Percentiles rank a stretch among this genome's conserved stretches.
Evolutionary conservation across 441 rosid species (phyloP).

Genomic region (Capsella rubella): DNA sequence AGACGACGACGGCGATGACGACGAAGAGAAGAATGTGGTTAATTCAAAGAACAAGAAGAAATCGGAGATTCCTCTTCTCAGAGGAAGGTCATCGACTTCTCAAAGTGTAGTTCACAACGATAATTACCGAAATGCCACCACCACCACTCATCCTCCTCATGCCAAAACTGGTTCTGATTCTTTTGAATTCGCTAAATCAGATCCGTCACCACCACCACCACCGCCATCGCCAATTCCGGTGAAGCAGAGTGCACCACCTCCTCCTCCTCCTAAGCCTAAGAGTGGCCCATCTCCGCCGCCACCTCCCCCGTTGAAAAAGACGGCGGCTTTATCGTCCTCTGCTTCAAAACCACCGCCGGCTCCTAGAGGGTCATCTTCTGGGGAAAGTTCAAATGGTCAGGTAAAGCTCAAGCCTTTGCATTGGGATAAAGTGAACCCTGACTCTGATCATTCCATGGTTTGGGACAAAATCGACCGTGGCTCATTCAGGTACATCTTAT

Average conservation of each 20-base stretch:
- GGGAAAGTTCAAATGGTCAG: slow-evolving; percentile 50
- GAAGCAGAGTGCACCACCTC: slow-evolving; percentile 43
- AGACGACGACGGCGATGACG: slow-evolving; percentile 42
- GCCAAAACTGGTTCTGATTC: slow-evolving; percentile 4
- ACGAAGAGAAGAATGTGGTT: slow-evolving; percentile 36
- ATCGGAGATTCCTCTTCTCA: slow-evolving; percentile 67
- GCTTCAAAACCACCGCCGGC: slow-evolving; percentile 49
- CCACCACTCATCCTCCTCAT: slow-evolving; percentile 32
- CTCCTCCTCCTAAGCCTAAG: slow-evolving; percentile 47
- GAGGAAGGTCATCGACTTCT: slow-evolving; percentile 73
- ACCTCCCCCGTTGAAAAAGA: slow-evolving; percentile 51
- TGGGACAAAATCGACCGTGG: slow-evolving; percentile 91
- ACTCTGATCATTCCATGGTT: slow-evolving; percentile 83
- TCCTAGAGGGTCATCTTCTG: slow-evolving; percentile 44
- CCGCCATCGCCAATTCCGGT: slow-evolving; percentile 49
- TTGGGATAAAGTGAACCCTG: slow-evolving; percentile 88
- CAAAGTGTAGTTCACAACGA: slow-evolving; percentile 49
- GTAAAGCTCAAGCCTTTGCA: slow-evolving; percentile 90
- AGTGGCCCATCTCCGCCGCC: slow-evolving; percentile 53
- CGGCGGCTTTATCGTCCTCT: slow-evolving; percentile 36
- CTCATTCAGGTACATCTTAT: slow-evolving; percentile 67
- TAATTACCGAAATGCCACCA: slow-evolving; percentile 9
- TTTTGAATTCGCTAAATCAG: slow-evolving; percentile 34
- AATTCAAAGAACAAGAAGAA: slow-evolving; percentile 40
- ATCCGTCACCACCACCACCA: slow-evolving; percentile 42